phyloP scores from a whole-genome alignment of 352 stramenopile species.

The Blastocystis sp. region DNA sequence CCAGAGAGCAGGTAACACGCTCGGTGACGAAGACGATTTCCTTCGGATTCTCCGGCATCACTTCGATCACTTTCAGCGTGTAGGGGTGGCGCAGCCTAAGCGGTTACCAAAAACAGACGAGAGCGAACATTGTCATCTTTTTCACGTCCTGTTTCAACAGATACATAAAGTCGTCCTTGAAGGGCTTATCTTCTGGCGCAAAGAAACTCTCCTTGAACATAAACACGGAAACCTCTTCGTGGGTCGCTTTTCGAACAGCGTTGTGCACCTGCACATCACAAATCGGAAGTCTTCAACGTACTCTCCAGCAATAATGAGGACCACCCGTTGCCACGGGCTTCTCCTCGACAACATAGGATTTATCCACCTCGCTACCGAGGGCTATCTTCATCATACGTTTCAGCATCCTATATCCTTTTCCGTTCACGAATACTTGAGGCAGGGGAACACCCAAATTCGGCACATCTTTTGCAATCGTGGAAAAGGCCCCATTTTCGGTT shows the following conservation, averaged over 20 bases:
- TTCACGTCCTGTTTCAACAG: slow-evolving; percentile 86
- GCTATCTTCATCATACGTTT: slow-evolving; percentile 74
- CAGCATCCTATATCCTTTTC: slow-evolving; percentile 31
- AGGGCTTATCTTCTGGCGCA: slow-evolving; percentile 80
- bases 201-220: slow-evolving; percentile 67
- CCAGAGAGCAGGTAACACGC: slow-evolving; percentile 85
- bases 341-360: slow-evolving; percentile 70
- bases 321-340: slow-evolving; percentile 71
- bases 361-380: slow-evolving; percentile 71
- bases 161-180: slow-evolving; percentile 83
- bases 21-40: slow-evolving; percentile 86
- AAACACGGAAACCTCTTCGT: slow-evolving; percentile 74
- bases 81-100: slow-evolving; percentile 82
- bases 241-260: slow-evolving; percentile 40
- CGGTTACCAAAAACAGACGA: background rate
- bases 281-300: background rate
- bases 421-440: background rate
- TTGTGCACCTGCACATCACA: slow-evolving; percentile 40
- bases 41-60: slow-evolving; percentile 85
- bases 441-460: background rate
- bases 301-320: slow-evolving; percentile 71
- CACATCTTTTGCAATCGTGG: background rate
- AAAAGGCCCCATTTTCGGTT: slow-evolving; percentile 16
- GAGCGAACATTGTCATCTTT: slow-evolving; percentile 79
- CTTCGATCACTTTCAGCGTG: slow-evolving; percentile 86